Conservation (phyloP, 78 protist genomes). For the Mantamonas sphyraenae region DNA sequence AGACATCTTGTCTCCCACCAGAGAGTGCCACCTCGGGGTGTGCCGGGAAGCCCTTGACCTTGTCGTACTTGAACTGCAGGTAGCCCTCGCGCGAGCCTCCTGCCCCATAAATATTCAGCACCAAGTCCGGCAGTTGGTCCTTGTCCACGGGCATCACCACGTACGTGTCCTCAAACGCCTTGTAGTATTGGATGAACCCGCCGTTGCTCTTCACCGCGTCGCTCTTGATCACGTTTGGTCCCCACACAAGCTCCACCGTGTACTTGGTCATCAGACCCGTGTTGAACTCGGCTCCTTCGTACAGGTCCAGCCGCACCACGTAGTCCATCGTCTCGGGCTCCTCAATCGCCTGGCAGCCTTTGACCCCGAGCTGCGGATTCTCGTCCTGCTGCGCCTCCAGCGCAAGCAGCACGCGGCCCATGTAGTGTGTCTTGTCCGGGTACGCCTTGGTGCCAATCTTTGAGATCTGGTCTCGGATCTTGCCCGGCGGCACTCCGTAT, state of each 20-base stretch:
- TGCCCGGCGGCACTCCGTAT: slow-evolving; percentile 20
- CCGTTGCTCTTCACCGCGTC: background rate
- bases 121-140: slow-evolving; percentile 13
- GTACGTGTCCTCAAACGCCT: background rate
- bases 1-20: background rate
- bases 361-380: background rate
- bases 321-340: background rate
- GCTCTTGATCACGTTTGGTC: background rate
- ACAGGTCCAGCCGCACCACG: slow-evolving; percentile 11
- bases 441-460: slow-evolving; percentile 7
- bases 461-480: background rate
- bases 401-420: slow-evolving; percentile 25
- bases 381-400: slow-evolving; percentile 11
- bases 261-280: background rate
- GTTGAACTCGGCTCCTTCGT: slow-evolving; percentile 8
- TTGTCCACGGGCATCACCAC: background rate
- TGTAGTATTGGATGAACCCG: slow-evolving; percentile 8
- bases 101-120: slow-evolving; percentile 5
- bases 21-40: slow-evolving; percentile 13
- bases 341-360: background rate
- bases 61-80: background rate
- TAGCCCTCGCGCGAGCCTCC: background rate
- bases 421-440: background rate
- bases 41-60: slow-evolving; percentile 3
- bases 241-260: slow-evolving; percentile 11